A percentile compares a stretch with the other conserved stretches of the same genome.
phyloP scores from a whole-genome alignment of 306 rosid genomes.

The Cucurbita maxima region DNA sequence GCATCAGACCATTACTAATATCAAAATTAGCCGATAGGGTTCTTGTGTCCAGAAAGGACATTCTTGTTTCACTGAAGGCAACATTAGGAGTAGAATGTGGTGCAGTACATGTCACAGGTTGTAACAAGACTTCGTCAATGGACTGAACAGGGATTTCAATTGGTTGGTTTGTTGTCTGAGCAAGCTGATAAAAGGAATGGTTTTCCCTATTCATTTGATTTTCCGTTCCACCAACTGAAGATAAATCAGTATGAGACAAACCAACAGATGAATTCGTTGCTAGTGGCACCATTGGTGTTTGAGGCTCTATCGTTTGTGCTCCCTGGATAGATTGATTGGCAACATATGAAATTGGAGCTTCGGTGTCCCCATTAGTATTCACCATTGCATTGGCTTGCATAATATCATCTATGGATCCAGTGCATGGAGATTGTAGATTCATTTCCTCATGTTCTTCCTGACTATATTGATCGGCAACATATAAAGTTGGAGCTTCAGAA shows the following conservation, averaged over 20 bases:
- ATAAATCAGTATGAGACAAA: neutral
- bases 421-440: slow-evolving; percentile 2
- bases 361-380: slow-evolving; percentile 9
- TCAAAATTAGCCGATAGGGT: slow-evolving; percentile 19
- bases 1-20: slow-evolving; percentile 27
- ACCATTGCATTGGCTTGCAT: slow-evolving; percentile 10
- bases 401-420: slow-evolving; percentile 11
- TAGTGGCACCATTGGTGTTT: slow-evolving; percentile 14
- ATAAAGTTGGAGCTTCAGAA: slow-evolving; percentile 4
- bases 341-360: neutral
- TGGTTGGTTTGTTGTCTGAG: slow-evolving; percentile 9
- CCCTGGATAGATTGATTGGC: slow-evolving; percentile 11
- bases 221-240: slow-evolving; percentile 13
- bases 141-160: slow-evolving; percentile 7
- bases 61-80: slow-evolving; percentile 10
- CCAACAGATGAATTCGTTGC: slow-evolving; percentile 16
- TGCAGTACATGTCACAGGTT: slow-evolving; percentile 7
- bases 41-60: slow-evolving; percentile 17
- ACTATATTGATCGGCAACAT: slow-evolving; percentile 5
- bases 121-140: slow-evolving; percentile 10
- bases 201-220: slow-evolving; percentile 8
- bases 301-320: slow-evolving; percentile 18
- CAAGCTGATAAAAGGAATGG: neutral
- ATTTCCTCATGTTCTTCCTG: slow-evolving; percentile 15
- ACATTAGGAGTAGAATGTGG: slow-evolving; percentile 10